Evolutionary conservation across 1,284 basidiomycete species (phyloP), one percentile per base, ranked within the genome.

Genomic region (Cutaneotrichosporon sp.): DNA sequence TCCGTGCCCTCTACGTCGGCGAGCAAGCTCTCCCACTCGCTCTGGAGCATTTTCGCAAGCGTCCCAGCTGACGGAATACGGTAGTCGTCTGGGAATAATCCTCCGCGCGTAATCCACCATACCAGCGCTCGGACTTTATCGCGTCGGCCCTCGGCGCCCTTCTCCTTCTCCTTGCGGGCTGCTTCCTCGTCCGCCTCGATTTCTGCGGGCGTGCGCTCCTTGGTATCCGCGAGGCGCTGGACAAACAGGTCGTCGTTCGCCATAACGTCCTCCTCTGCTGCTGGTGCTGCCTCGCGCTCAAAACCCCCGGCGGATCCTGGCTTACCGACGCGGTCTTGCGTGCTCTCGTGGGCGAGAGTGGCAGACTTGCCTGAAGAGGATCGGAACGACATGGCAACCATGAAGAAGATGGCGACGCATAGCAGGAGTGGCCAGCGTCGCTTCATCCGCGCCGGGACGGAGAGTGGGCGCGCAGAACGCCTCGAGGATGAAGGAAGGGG

Each of bases 81-180:
- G 60, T 60, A 76, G 40, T 63, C 63, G 22, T 64, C 57, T 1
- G 75, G 72, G 38, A 81, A 64, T 30, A 72, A 60, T 18, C 78
- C 78, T 14, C 74, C 75, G 58, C 75, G 70, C 5, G 72, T 70
- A 31, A 81, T 51, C 72, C 74, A 81, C 71, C 73, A 77, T 8
- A 76, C 62, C 32, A 81, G 64, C 1, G 75, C 66, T 3, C 67
- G 64, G 26, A 79, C 61, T 56, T 76, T 75, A 14, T 42, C 40
- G 47, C 26, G 58, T 46, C 36, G 56, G 1, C n/a, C 38, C 51
- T 58, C 53, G 36, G 18, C 40, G 21, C 42, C 38, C 34, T 50
- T 16, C 26, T 60, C 59, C 13, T 30, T 68, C 14, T 62, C 67
- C 56, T 71, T 65, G 4, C 67, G 70, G 21, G 61, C 65, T 4